Percentiles rank a stretch among this genome's conserved stretches.
phyloP scores from a whole-genome alignment of 2,329 filamentous ascomycete species.

The Botrytis hyacinthi region DNA sequence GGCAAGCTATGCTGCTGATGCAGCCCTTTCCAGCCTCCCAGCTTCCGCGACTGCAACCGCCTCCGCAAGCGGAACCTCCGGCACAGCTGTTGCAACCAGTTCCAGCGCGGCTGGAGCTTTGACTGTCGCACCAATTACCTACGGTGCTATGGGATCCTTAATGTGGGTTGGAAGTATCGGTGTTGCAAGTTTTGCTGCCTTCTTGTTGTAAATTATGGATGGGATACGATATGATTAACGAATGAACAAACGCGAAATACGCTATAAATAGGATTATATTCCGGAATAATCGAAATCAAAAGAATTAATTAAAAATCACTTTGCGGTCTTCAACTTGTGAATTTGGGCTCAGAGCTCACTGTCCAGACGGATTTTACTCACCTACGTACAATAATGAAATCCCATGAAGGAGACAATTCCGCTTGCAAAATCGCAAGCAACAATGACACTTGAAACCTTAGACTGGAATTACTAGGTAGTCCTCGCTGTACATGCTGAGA shows the following conservation, averaged over 20 bases:
- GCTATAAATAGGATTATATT: not conserved
- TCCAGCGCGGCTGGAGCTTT: conserved; percentile 20
- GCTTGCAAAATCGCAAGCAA: not conserved
- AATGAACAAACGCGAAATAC: not conserved
- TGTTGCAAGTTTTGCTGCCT: conserved; percentile 25
- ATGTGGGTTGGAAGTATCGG: conserved; percentile 24
- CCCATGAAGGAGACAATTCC: not conserved
- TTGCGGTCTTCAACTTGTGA: not conserved
- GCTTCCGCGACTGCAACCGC: conserved; percentile 20
- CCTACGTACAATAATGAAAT: not conserved
- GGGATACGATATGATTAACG: conserved; percentile 3
- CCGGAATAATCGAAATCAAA: conserved; percentile 6
- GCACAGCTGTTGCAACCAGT: conserved; percentile 15
- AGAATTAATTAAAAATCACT: not conserved
- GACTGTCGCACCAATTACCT: conserved; percentile 4
- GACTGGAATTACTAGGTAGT: not conserved
- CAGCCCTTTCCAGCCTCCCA: conserved; percentile 25
- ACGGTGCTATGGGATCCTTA: conserved; percentile 23
- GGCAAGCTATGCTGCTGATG: conserved; percentile 25
- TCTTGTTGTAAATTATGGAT: conserved; percentile 24
- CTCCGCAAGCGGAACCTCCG: not conserved
- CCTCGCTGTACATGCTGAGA: not conserved
- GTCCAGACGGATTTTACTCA: not conserved
- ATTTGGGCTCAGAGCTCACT: not conserved
- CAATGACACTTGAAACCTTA: not conserved